Base-by-base conservation (phyloP, 805 yeast genomes). In the Candida ovalis region DNA sequence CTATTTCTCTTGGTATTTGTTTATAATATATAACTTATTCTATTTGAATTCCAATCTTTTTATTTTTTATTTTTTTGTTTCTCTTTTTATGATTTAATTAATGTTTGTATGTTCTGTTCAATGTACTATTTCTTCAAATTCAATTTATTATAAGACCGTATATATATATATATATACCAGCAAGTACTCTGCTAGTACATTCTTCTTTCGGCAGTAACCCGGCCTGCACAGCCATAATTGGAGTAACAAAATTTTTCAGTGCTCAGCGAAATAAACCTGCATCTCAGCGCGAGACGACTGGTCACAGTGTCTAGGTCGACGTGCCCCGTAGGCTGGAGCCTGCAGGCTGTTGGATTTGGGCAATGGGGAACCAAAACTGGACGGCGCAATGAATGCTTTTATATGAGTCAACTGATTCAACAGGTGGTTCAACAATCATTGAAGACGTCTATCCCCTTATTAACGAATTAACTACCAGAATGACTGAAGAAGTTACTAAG, bases 401-500 rank as follows among this genome's bases (percentile, higher is more conserved):
- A n/a, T n/a, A n/a, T n/a, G n/a, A n/a, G n/a, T n/a, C n/a, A n/a
- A n/a, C n/a, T n/a, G n/a, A n/a, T n/a, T n/a, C n/a, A n/a, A n/a
- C n/a, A n/a, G n/a, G n/a, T n/a, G n/a, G n/a, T n/a, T n/a, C n/a
- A n/a, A n/a, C n/a, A n/a, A n/a, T n/a, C n/a, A n/a, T n/a, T n/a
- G n/a, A n/a, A n/a, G n/a, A n/a, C n/a, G n/a, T n/a, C n/a, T n/a
- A n/a, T n/a, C n/a, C n/a, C n/a, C n/a, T n/a, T n/a, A n/a, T n/a
- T n/a, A n/a, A n/a, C n/a, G n/a, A 25, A 25, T 35, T 10, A n/a
- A 39, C 25, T 9, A n/a, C 17, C 22, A 49, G 32, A 33, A 63
- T 61, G 67, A 50, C 67, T 18, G 67, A 63, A 45, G 64, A 62
- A 56, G 54, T 60, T 45, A 53, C 54, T 19, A 54, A 63, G 40